Conservation (phyloP, 1,284 basidiomycete species). For the Trichosporon sp. region DNA sequence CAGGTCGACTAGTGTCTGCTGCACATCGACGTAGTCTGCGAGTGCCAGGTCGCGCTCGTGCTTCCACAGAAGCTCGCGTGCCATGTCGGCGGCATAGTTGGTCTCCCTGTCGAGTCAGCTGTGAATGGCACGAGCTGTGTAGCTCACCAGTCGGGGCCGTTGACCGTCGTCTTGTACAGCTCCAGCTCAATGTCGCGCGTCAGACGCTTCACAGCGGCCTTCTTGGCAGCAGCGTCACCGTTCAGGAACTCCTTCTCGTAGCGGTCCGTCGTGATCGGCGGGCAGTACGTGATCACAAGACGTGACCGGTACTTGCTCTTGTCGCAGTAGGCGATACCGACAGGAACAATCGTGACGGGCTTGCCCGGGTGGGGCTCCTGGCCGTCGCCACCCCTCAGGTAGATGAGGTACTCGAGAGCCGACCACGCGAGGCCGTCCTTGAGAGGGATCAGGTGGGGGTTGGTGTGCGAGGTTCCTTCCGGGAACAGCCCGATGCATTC, state of each 20-base stretch:
- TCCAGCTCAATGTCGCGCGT: constrained; percentile 67
- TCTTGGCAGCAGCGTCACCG: constrained; percentile 60
- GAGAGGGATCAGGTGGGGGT: constrained; percentile 83
- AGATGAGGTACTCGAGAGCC: constrained; percentile 83
- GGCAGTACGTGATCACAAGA: constrained; percentile 61
- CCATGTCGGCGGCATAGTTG: constrained; percentile 77
- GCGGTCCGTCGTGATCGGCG: constrained; percentile 66
- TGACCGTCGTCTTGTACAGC: constrained; percentile 72
- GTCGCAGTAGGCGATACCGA: constrained; percentile 87
- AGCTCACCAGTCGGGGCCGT: constrained; percentile 83
- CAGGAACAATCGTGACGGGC: constrained; percentile 64
- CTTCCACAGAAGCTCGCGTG: constrained; percentile 81
- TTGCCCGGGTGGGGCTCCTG: constrained; percentile 38
- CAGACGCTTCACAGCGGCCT: constrained; percentile 78
- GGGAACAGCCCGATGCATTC: constrained; percentile 88
- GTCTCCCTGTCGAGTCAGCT: constrained; percentile 61
- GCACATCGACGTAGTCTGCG: constrained; percentile 69
- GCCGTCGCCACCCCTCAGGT: constrained; percentile 52
- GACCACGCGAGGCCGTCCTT: constrained; percentile 97
- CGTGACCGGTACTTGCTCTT: constrained; percentile 86
- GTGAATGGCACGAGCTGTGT: background rate
- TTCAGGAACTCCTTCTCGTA: constrained; percentile 75
- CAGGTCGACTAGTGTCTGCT: constrained; percentile 85
- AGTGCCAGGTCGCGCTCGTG: constrained; percentile 66
- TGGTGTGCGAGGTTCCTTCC: constrained; percentile 70